Base-by-base conservation (phyloP, 768 basidiomycete genomes). In the Boletus subparvulus region DNA sequence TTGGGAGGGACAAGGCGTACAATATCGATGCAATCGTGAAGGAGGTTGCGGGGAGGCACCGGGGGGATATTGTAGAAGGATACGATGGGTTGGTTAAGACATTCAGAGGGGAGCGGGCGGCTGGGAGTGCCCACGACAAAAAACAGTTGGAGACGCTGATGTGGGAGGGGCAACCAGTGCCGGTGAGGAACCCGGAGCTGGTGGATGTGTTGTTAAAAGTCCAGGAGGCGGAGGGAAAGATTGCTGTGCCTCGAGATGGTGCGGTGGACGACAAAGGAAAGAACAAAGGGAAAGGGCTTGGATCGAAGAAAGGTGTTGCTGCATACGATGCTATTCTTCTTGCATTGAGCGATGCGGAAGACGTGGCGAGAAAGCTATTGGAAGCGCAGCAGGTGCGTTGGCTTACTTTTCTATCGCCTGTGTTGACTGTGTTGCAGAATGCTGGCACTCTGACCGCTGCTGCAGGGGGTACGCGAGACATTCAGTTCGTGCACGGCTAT, bases 301-400 rank as follows among this genome's bases (percentile, higher is more conserved):
- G 75, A 53, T 85, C 87, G 6, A 90, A 90, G 70, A 84, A 83
- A 55, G 83, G 86, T 39, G 89, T 97, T 56, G 90, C 89, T 17
- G 88, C 90, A 0, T 98, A 92, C 64, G 94, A 97, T 74, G 84
- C 84, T 19, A 84, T 94, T 55, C 79, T 98, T 28, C 80, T 84
- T 24, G 87, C 92, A 1, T 70, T 97, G 58, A 92, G 92, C 54
- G 95, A 98, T 53, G 94, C 93, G 3, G 94, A 96, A 68, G 87
- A 86, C 6, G 85, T 94, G 1, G 85, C 92, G 3, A 79, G 87
- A 53, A 89, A 88, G 67, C 76, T 96, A 26, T 76, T 83, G 28
- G 94, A 95, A 66, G 83, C 85, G n/a, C 90, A 95, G 55, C 86
- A 94, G 80, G 92, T 90, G 54, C 53, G 76, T 60, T 28, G 14